Conservation (phyloP, 495 filamentous ascomycete species). For the Friedmanniomyces simplex region DNA sequence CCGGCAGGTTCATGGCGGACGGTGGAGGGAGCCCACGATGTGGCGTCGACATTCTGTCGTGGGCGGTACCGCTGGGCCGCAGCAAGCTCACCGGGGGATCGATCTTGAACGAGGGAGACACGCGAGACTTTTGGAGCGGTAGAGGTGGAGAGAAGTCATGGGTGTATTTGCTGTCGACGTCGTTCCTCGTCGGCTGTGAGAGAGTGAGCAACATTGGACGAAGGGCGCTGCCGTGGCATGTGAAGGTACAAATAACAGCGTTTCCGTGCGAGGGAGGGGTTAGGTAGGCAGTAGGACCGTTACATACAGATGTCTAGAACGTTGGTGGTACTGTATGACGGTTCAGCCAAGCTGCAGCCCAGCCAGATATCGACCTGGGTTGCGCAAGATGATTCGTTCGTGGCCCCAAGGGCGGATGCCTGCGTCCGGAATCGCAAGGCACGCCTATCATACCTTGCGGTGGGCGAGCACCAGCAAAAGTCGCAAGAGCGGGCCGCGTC, state of each 20-base stretch:
- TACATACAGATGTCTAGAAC: slow-evolving; percentile 10
- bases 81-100: slow-evolving; percentile 36
- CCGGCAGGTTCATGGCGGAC: slow-evolving; percentile 55
- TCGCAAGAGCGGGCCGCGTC: not conserved
- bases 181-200: slow-evolving; percentile 47
- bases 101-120: slow-evolving; percentile 47
- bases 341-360: not conserved
- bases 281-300: slow-evolving; percentile 1
- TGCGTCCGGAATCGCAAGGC: not conserved
- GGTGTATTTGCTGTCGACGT: slow-evolving; percentile 55
- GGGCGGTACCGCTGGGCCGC: slow-evolving; percentile 28
- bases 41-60: slow-evolving; percentile 52
- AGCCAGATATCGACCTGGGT: not conserved
- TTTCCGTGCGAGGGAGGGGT: not conserved
- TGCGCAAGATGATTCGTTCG: not conserved
- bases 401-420: not conserved
- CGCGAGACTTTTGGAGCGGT: slow-evolving; percentile 48
- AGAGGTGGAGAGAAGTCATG: slow-evolving; percentile 57
- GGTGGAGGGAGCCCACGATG: slow-evolving; percentile 68
- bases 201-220: slow-evolving; percentile 55
- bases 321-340: not conserved
- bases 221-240: not conserved
- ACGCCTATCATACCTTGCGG: not conserved
- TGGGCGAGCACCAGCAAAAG: not conserved
- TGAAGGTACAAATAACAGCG: not conserved